Evolutionary conservation across 768 basidiomycete genomes (phyloP).

Genomic region (Russula sp.): DNA sequence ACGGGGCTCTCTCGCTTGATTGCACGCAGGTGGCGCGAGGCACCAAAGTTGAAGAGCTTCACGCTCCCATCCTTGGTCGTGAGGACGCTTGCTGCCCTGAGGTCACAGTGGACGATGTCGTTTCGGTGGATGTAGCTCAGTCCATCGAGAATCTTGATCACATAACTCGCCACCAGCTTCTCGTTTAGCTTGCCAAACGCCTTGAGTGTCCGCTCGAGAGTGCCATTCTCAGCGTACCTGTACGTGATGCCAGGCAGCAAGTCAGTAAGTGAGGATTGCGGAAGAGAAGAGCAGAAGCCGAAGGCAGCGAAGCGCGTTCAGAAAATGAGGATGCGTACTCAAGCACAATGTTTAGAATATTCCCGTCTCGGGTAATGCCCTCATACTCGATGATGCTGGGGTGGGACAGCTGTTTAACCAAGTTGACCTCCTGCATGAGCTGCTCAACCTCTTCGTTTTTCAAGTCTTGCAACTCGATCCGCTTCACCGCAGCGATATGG

Average conservation of each 20-base stretch:
- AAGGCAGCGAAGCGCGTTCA: background rate
- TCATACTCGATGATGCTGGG: conserved; percentile 97
- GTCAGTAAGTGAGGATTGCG: too few relatives aligned
- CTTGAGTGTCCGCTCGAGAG: conserved; percentile 86
- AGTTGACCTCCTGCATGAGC: conserved; percentile 90
- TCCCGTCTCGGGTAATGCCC: conserved; percentile 85
- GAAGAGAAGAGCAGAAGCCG: background rate
- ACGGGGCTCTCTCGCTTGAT: conserved; percentile 81
- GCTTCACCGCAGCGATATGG: conserved; percentile 96
- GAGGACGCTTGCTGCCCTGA: conserved; percentile 98
- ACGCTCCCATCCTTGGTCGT: conserved; percentile 97
- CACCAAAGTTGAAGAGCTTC: conserved; percentile 96
- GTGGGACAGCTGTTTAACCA: conserved; percentile 85
- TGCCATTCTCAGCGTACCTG: conserved; percentile 95
- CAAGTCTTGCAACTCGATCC: conserved; percentile 83
- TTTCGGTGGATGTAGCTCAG: conserved; percentile 85
- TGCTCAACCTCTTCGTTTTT: conserved; percentile 89
- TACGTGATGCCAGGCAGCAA: too few relatives aligned
- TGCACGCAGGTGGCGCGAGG: conserved; percentile 89
- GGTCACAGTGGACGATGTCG: conserved; percentile 93
- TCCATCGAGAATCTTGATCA: conserved; percentile 94
- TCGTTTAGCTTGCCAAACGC: conserved; percentile 94
- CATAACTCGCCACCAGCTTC: conserved; percentile 83
- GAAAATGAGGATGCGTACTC: conserved; percentile 63
- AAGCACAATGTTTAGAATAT: conserved; percentile 85